Base-by-base conservation (phyloP, 2,329 filamentous ascomycete species). In the Hansfordia pulvinata region DNA sequence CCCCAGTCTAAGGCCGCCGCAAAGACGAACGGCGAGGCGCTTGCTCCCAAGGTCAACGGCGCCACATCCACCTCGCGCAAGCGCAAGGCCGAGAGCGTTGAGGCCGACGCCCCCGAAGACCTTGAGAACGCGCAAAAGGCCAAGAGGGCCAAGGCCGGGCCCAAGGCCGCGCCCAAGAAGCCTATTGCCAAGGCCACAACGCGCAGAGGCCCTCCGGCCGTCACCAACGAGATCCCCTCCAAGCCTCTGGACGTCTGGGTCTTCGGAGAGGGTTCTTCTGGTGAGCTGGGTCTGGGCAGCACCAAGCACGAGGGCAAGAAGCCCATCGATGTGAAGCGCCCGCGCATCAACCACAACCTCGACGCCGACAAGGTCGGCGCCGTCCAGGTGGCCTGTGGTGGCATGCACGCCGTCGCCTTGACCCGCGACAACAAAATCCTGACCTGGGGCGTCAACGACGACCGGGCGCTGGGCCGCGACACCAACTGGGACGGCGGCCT, bases 401-500 rank as follows among this genome's bases (percentile, higher is more conserved):
- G 75, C 20, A 81, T 81, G 76, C 76, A 82, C 47, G 69, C 63
- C 27, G 55, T 76, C 37, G 74, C 72, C 10, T 52, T 84, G 22
- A 79, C 75, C 18, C 60, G 74, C 34, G 75, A 83, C 44, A 77
- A 78, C 51, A 70, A 69, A 44, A 72, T 86, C 42, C 60, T 73
- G 26, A 81, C 79, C 16, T 86, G 82, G 79, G 80, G 81, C 35
- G 77, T 86, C 37, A 86, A 86, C 46, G 79, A 84, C 37, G 75
- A 82, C 41, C 69, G 71, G 31, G 74, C 76, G 7, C 62, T 83
- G 17, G 81, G 80, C 18, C 68, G 76, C 38, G 64, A 74, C 37
- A 78, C 74, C 2, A 56, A 56, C 9, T 77, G 74, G 64, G 69
- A 76, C 3, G 76, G 76, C 25, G 72, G 71, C 11, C 50, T 68